Evolutionary conservation across 2,329 filamentous ascomycete genomes (phyloP), one percentile per base, ranked within the genome.

Genomic region (Nothomitra cinnamomea): DNA sequence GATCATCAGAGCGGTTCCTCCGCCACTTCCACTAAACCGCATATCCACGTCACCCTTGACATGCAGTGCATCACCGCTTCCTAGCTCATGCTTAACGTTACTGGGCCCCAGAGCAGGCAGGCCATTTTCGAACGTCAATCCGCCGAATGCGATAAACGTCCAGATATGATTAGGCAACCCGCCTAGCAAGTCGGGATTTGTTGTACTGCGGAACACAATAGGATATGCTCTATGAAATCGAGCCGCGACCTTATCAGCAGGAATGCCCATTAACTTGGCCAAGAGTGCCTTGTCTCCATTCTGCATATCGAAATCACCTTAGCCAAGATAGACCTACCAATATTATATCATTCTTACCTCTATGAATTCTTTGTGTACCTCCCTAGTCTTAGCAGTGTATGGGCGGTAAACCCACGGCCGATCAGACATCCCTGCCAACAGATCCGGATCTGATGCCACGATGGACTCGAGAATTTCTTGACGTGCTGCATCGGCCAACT

Each of bases 271-370:
- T 19, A 41, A 41, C 38, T 19, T 49, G 45, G 45, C 45, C 45
- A 49, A 49, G 10, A 49, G 2, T 49, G 28, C 5, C 25, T 49
- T 49, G 45, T 49, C 45, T 49, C 45, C 45, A 17, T 49, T 49
- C 45, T 49, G 45, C 25, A 49, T 48, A 32, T 32, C 43, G 25
- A 17, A n/a, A 48, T 28, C 32, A 35, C n/a, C 28, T 35, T n/a
- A 49, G 45, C 32, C 15, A 32, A 28, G 45, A 28, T 49, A 49
- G 8, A 49, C 32, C 15, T 49, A 49, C 17, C 5, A 32, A 32
- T 28, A 28, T 5, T 49, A 49, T 19, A 35, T 35, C 25, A 35
- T 24, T 35, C 45, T 49, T 49, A 49, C 24, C 45, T 10, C 32
- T 35, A 49, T 28, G 15, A 49, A 17, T 24, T 49, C 24, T 35